Percentiles rank a stretch among this genome's conserved stretches.
phyloP scores from a whole-genome alignment of 257 asterid species.

The Oldenlandia corymbosa region DNA sequence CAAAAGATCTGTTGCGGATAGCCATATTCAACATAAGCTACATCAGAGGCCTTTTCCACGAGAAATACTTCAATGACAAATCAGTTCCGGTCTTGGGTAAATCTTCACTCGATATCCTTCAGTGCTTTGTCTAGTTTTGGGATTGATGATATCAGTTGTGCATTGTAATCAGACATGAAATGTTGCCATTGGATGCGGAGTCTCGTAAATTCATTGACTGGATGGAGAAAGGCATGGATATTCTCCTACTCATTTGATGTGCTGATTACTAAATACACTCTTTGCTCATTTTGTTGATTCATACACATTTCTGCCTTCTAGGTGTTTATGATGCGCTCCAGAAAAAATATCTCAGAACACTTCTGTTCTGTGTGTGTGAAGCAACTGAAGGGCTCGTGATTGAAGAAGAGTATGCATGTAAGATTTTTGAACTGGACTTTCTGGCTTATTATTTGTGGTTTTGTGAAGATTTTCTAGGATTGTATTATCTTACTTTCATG shows the following conservation, averaged over 20 bases:
- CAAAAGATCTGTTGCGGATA: constrained; percentile 86
- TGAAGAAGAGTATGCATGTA: constrained; percentile 92
- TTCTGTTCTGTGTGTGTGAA: constrained; percentile 80
- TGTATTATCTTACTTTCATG: no score
- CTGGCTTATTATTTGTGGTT: not conserved
- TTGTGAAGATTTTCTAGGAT: no score
- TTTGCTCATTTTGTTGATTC: constrained; percentile 14
- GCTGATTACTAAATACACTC: constrained; percentile 6
- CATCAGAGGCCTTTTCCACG: constrained; percentile 94
- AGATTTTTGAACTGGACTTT: constrained; percentile 23
- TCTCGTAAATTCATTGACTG: constrained; percentile 92
- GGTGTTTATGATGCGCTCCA: constrained; percentile 95
- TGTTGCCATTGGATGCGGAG: constrained; percentile 96
- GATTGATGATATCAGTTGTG: constrained; percentile 16
- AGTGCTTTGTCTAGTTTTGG: not conserved
- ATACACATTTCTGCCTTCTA: constrained; percentile 18
- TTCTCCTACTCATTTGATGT: constrained; percentile 3
- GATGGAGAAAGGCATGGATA: constrained; percentile 86
- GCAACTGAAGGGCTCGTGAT: constrained; percentile 78
- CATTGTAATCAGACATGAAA: constrained; percentile 66
- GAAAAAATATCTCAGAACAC: constrained; percentile 86
- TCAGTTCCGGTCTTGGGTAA: constrained; percentile 90
- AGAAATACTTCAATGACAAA: constrained; percentile 85
- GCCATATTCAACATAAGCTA: constrained; percentile 96
- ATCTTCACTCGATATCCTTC: constrained; percentile 5